These are phyloP conservation scores for Rubroshorea leprosula DNA, from an alignment of 345 rosid species.

Conservation along the genomic window DNA sequence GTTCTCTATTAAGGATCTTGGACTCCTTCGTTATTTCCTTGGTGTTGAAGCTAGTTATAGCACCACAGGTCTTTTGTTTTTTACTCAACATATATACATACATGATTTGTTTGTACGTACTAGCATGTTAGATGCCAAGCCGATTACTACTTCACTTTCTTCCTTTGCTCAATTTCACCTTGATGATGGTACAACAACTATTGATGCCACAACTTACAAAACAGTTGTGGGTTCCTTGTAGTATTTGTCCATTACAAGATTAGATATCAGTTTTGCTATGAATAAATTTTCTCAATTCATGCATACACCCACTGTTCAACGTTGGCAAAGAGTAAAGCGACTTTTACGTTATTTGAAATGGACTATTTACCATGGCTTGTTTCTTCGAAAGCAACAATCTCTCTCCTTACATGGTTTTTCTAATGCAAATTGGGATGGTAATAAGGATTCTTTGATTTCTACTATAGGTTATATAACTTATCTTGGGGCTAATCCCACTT, in stretches of 20 bases:
- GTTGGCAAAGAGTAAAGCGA: background rate
- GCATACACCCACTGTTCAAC: background rate
- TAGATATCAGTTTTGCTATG: background rate
- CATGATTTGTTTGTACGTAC: background rate
- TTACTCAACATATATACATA: background rate
- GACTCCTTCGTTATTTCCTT: background rate
- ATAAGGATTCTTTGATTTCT: background rate
- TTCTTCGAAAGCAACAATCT: too few relatives aligned
- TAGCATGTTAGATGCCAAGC: background rate
- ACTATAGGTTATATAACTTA: background rate
- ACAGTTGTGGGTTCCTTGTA: background rate
- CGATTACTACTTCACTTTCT: background rate
- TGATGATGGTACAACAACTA: background rate
- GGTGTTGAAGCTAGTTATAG: background rate
- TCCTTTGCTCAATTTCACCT: too few relatives aligned
- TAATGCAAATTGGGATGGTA: background rate
- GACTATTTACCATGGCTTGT: background rate
- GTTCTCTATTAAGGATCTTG: background rate
- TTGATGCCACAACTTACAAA: background rate
- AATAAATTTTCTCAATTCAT: conserved; percentile 1
- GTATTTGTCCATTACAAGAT: background rate
- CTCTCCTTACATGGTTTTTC: too few relatives aligned
- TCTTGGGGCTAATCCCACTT: background rate
- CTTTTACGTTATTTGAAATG: background rate
- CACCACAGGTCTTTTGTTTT: background rate